Evolutionary conservation across 257 asterid genomes (phyloP), one percentile per base, ranked within the genome.

Genomic region (Scutellaria barbata): DNA sequence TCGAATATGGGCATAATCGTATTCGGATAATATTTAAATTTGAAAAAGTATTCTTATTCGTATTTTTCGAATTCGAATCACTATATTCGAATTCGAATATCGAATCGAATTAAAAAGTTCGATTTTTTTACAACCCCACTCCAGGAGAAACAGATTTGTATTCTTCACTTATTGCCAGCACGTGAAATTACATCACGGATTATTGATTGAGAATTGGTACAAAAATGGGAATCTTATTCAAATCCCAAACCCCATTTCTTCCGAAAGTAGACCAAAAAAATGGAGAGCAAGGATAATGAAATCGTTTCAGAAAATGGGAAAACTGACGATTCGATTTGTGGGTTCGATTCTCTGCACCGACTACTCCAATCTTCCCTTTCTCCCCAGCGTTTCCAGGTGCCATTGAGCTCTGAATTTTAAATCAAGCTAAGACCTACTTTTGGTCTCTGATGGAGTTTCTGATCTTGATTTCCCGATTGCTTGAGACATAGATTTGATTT

Each of bases 291-390:
- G 17, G 77, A 69, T 73, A 80, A 63, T 17, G 72, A 74, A 16
- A 50, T 48, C 54, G 77, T 66, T 8, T 66, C 78, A 13, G 91
- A 69, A 73, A 79, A 77, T 59, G 88, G 82, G 39, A 14, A 50
- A 30, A 2, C 78, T 30, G 92, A 87, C 72, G 96, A 87, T 80
- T 91, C 97, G 14, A 77, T 90, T 45, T 81, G 90, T 64, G 97
- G 99, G 7, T 91, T 86, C 85, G 92, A 94, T 60, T 94, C 97
- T 22, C 85, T 94, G 65, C 89, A 94, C 81, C 90, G 70, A 13
- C 95, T 94, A 74, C 95, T 91, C 63, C 86, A 86, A 72, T 76
- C 96, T 8, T 84, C 92, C 61, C 96, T 91, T 73, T 74, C 78
- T 59, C 93, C 97, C 54, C 92, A 81, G 46, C 76, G 83, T 77